A percentile compares a stretch with the other conserved stretches of the same genome.
Conservation (phyloP, 2,329 filamentous ascomycete species). For the Teratosphaeriaceae sp. region DNA sequence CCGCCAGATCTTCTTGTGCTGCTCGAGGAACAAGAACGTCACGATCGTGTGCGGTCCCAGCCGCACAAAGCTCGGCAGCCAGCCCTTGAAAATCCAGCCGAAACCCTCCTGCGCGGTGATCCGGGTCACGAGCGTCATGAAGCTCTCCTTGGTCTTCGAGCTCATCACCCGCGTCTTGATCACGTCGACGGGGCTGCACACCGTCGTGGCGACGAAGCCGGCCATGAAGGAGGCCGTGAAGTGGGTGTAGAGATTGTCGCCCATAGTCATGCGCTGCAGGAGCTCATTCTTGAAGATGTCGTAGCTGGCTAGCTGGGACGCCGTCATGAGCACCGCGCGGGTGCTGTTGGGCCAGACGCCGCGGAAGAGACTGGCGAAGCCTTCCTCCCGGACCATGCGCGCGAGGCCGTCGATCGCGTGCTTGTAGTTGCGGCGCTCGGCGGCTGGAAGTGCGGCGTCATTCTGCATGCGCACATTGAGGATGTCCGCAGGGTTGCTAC, state of each 20-base stretch:
- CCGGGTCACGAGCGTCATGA: conserved; percentile 56
- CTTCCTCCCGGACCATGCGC: conserved; percentile 83
- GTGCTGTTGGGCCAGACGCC: conserved; percentile 79
- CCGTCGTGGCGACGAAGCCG: conserved; percentile 75
- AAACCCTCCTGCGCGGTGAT: conserved; percentile 66
- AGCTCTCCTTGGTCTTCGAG: conserved; percentile 44
- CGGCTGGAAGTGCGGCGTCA: conserved; percentile 67
- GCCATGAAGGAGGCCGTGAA: conserved; percentile 72
- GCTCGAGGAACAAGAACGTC: conserved; percentile 80
- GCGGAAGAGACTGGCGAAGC: conserved; percentile 66
- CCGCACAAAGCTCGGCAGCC: conserved; percentile 70
- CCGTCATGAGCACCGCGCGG: conserved; percentile 81
- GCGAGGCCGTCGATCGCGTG: conserved; percentile 81
- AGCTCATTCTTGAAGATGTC: conserved; percentile 72
- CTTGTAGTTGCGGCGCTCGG: conserved; percentile 77
- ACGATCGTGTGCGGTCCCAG: conserved; percentile 72
- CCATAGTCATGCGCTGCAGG: conserved; percentile 57
- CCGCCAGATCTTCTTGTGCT: conserved; percentile 74
- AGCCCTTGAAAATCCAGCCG: conserved; percentile 82
- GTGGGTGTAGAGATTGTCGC: conserved; percentile 66
- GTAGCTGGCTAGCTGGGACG: conserved; percentile 75
- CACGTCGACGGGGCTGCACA: conserved; percentile 80
- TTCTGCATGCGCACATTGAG: conserved; percentile 99
- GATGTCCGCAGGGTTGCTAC: conserved; percentile 93
- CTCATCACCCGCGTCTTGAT: conserved; percentile 88